Conservation (phyloP, 2,329 filamentous ascomycete genomes). For the Huntiella bhutanensis region DNA sequence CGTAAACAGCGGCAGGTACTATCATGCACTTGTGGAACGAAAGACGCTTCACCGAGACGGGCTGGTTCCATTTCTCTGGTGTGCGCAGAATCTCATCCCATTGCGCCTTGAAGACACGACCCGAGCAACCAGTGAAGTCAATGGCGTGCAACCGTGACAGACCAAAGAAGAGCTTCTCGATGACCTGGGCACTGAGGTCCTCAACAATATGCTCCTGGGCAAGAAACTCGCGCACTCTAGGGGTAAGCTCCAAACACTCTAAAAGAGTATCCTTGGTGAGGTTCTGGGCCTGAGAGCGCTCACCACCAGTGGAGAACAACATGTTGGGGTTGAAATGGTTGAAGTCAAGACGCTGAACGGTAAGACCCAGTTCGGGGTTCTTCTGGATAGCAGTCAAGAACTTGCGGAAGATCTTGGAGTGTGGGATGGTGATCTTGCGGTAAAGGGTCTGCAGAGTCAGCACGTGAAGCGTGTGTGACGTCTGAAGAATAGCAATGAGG, state of each 20-base stretch:
- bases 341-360: constrained; percentile 65
- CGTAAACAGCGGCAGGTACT: constrained; percentile 47
- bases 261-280: constrained; percentile 55
- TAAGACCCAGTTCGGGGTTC: constrained; percentile 50
- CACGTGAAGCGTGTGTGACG: constrained; percentile 55
- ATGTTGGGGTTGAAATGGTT: constrained; percentile 71
- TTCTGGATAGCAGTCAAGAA: constrained; percentile 50
- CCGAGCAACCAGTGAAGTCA: constrained; percentile 63
- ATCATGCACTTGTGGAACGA: constrained; percentile 65
- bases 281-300: constrained; percentile 57
- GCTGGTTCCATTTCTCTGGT: constrained; percentile 19
- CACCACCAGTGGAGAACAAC: constrained; percentile 54
- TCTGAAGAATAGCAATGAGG: constrained; percentile 54
- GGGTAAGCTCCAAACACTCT: constrained; percentile 51
- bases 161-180: constrained; percentile 51
- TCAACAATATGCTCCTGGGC: constrained; percentile 66
- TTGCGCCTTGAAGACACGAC: constrained; percentile 43
- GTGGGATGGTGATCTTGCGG: constrained; percentile 61
- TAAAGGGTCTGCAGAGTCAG: constrained; percentile 60
- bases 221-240: constrained; percentile 58
- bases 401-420: constrained; percentile 69
- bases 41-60: constrained; percentile 38
- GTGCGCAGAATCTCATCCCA: constrained; percentile 38
- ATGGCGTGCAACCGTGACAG: constrained; percentile 46
- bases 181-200: constrained; percentile 48